Conservation (phyloP, 176 grass and related monocot species). For the Tuctoria greenei region DNA sequence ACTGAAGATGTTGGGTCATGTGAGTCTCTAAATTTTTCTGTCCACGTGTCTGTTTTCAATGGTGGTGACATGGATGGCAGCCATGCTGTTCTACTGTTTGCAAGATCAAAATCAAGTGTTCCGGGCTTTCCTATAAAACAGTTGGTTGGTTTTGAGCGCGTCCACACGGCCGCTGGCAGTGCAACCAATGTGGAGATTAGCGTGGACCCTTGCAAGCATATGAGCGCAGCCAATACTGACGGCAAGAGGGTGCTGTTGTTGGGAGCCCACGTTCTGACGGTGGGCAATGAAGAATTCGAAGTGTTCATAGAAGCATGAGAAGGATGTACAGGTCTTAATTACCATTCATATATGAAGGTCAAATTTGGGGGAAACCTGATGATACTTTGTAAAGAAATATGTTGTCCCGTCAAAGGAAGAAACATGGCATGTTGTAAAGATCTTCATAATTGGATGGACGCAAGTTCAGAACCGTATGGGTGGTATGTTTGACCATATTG, state of each 20-base stretch:
- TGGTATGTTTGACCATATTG: too few species aligned
- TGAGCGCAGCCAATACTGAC: conserved; percentile 53
- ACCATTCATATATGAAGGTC: background rate
- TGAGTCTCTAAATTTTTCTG: conserved; percentile 56
- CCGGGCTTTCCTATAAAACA: conserved; percentile 62
- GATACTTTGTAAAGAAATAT: conserved; percentile 24
- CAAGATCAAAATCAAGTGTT: conserved; percentile 41
- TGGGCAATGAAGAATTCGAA: conserved; percentile 69
- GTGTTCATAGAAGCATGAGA: conserved; percentile 54
- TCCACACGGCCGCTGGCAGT: conserved; percentile 41
- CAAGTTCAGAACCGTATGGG: background rate
- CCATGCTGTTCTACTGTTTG: conserved; percentile 61
- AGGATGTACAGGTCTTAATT: background rate
- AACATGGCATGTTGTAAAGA: conserved; percentile 9
- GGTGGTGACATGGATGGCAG: conserved; percentile 64
- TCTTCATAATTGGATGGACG: background rate
- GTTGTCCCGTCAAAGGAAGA: background rate
- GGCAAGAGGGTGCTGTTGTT: conserved; percentile 53
- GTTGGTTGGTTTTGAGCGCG: conserved; percentile 70
- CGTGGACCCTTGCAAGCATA: conserved; percentile 68
- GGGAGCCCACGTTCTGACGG: conserved; percentile 55
- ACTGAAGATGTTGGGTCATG: conserved; percentile 68
- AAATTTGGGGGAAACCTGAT: background rate
- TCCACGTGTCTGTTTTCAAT: conserved; percentile 59
- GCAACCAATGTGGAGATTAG: conserved; percentile 46